phyloP scores from a whole-genome alignment of 2,329 filamentous ascomycete species.

The Pseudocercospora macadamiae region DNA sequence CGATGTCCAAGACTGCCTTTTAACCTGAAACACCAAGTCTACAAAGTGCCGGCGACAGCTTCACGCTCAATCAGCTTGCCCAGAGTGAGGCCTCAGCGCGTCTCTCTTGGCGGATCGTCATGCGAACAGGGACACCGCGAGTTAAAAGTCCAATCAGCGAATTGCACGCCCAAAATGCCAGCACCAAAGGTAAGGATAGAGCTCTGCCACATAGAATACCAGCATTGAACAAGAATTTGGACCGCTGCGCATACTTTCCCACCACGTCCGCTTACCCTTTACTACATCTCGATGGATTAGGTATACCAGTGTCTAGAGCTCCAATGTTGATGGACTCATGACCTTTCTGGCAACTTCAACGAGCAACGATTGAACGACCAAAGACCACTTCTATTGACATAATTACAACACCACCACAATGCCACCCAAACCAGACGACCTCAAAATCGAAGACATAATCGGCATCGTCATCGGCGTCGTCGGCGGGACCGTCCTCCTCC shows the following conservation, averaged over 20 bases:
- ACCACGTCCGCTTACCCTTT: neutral
- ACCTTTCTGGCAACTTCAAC: too few species aligned
- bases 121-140: constrained; percentile 2
- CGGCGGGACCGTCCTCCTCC: neutral
- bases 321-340: neutral
- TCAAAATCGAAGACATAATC: neutral
- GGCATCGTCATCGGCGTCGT: constrained; percentile 4
- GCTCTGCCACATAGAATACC: constrained; percentile 2
- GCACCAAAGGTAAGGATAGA: constrained; percentile 3
- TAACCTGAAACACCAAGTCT: neutral
- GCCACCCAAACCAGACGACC: neutral
- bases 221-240: constrained; percentile 3
- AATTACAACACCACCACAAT: neutral
- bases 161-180: neutral
- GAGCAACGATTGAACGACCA: too few species aligned
- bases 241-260: constrained; percentile 1
- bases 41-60: neutral
- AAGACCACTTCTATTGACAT: too few species aligned
- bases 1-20: neutral
- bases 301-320: neutral
- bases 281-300: neutral
- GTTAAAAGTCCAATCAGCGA: constrained; percentile 3
- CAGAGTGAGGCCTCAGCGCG: neutral
- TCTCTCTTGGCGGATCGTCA: constrained; percentile 6
- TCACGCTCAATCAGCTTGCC: neutral